Percentiles rank a stretch among this genome's conserved stretches.
Conservation (phyloP, 352 stramenopile species). For the Globisporangium heterothallicum region DNA sequence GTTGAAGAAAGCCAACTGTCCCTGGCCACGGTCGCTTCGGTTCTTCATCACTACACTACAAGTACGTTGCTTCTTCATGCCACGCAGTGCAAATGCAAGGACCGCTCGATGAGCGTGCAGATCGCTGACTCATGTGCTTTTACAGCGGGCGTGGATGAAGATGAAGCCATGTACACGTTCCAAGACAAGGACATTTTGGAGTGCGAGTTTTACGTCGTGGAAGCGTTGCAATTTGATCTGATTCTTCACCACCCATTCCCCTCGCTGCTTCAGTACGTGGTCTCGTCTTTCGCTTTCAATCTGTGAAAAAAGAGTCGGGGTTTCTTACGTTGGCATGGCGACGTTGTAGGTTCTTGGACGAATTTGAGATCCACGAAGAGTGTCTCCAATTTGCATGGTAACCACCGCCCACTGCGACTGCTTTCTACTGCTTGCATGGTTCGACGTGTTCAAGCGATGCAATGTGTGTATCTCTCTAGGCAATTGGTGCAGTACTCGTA, state of each 20-base stretch:
- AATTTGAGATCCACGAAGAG: conserved; percentile 84
- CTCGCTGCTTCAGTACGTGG: conserved; percentile 67
- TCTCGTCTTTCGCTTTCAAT: conserved; percentile 1
- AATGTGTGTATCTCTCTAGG: no score
- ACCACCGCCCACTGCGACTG: neutral
- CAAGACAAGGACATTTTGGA: conserved; percentile 88
- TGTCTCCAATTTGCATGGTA: conserved; percentile 83
- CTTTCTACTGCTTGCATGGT: neutral
- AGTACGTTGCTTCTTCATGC: conserved; percentile 40
- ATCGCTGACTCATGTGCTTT: neutral
- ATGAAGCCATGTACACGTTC: conserved; percentile 86
- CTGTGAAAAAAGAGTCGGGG: no score
- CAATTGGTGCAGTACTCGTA: conserved; percentile 87
- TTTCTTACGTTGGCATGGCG: no score
- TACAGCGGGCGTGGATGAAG: conserved; percentile 73
- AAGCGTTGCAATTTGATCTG: conserved; percentile 84
- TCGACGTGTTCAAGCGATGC: no score
- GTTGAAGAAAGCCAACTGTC: conserved; percentile 85
- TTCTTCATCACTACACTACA: conserved; percentile 83
- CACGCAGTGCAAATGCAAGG: neutral
- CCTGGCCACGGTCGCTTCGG: conserved; percentile 68
- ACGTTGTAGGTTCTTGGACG: conserved; percentile 63
- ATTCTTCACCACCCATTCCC: conserved; percentile 86
- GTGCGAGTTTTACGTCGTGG: conserved; percentile 88
- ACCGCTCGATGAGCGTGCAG: neutral